Percentiles rank a stretch among this genome's conserved stretches.
These are phyloP conservation scores for Xylaria sp. DNA, from an alignment of 2,329 filamentous ascomycete species.

Conservation along the genomic window DNA sequence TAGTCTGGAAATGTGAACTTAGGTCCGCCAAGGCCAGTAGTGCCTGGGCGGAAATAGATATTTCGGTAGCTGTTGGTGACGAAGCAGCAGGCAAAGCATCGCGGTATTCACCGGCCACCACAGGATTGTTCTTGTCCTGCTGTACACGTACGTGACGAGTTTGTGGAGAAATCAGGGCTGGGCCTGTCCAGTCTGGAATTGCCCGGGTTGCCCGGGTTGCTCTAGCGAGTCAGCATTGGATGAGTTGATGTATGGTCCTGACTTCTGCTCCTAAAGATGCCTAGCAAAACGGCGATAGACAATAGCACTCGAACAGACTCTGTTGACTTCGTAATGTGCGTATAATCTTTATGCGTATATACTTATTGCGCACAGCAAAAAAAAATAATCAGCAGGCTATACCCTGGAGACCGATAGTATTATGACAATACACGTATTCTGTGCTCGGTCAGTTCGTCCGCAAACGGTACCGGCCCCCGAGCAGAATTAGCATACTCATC, in stretches of 20 bases:
- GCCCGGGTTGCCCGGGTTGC: constrained; percentile 5
- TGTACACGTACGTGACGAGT: not conserved
- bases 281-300: not conserved
- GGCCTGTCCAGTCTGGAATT: not conserved
- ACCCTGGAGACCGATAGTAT: too few species aligned
- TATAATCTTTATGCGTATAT: not conserved
- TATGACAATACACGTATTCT: too few species aligned
- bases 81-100: not conserved
- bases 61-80: not conserved
- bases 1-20: not conserved
- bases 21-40: not conserved
- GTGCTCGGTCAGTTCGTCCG: too few species aligned
- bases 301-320: too few species aligned
- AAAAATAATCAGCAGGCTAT: too few species aligned
- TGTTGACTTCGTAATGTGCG: not conserved
- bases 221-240: constrained; percentile 13
- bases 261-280: constrained; percentile 1
- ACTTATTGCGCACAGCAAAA: too few species aligned
- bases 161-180: not conserved
- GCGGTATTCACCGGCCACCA: not conserved
- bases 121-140: not conserved
- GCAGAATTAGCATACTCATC: too few species aligned
- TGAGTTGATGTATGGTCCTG: not conserved
- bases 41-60: not conserved
- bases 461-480: too few species aligned